Evolutionary conservation across 441 rosid species (phyloP), one percentile per base, ranked within the genome.

Genomic region (Melastoma candidum): DNA sequence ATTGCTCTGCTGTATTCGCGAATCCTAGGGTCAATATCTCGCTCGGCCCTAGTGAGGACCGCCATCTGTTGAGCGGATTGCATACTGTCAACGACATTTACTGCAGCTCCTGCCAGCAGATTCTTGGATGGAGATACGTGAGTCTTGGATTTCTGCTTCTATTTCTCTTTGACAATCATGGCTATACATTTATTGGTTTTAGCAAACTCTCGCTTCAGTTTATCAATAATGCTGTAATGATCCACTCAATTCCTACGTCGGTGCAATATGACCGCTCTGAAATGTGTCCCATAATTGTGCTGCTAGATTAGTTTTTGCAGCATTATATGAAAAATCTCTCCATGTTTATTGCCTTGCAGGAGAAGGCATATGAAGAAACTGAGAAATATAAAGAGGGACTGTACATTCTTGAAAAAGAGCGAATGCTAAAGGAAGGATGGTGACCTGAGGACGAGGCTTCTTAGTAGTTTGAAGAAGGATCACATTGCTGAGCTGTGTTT

Each of bases 51-150:
- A 44, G 41, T 3, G 75, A 76, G 66, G 66, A 68, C n/a, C 67
- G 77, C 32, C 26, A 41, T 29, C 62, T 76, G 6, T 3, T 32
- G 3, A 76, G 66, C 7, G 78, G 81, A 53, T 59, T 68, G 63
- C 81, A 73, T 57, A 58, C 48, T 11, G 72, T 76, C 14, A 70
- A 63, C 39, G 78, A 76, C 54, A 68, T 76, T 51, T 70, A 63
- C 32, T 76, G 81, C 58, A 70, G 75, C 65, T 76, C 78, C 49
- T 76, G 76, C 67, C 73, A 62, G 17, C 72, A 73, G 52, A 50
- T 73, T 2, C 14, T 76, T 14, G 78, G 81, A 13, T 76, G 81
- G 78, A 70, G 52, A 76, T 73, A 76, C 61, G 78, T 71, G 59
- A 68, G 81, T 66, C 22, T 63, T 47, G 45, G 43, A 11, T 26